Base-by-base conservation (phyloP, 1,284 basidiomycete genomes). In the Papiliotrema fonsecae region DNA sequence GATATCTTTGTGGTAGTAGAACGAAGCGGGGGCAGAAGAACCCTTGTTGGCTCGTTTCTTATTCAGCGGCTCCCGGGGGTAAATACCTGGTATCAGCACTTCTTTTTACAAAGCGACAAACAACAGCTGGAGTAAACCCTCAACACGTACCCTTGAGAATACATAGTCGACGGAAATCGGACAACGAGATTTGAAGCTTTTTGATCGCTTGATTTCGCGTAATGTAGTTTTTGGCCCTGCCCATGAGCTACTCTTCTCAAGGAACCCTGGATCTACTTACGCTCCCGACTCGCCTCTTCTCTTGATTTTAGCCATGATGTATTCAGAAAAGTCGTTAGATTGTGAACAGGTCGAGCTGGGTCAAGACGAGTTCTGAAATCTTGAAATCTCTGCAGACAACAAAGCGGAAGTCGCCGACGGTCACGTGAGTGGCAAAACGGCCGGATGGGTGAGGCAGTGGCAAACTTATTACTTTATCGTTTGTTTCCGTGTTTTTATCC, bases 1-100 rank as follows among this genome's bases (percentile, higher is more conserved):
- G 60, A 99, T 96, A 69, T 99, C 96, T 76, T 99, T 99, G 45
- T 90, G 79, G 74, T 97, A 97, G 78, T 98, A 99, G 77, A 98
- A 99, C 5, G 93, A 89, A 1, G 93, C 92, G 2, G 94, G 92
- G 0, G 91, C 93, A 34, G 92, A 91, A 4, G 89, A 94, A 4
- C 96, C 96, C 74, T 97, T 97, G 78, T 98, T 98, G 47, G 94
- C 96, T 59, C 86, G 85, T 74, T 97, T 98, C 69, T 84, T 83
- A 75, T 84, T 86, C 44, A 85, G 82, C 18, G 96, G 96, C 72
- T 98, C 94, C 45, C 94, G 87, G 55, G 96, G 96, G 74, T 94
- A 97, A 69, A 99, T 97, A 25, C 96, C 91, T 94, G 52, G n/a
- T 18, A 31, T 45, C 30, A 52, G 40, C 36, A n/a, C 39, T 27